A percentile compares a stretch with the other conserved stretches of the same genome.
Evolutionary conservation across 345 rosid species (phyloP).

Genomic region (Jatropha curcas): DNA sequence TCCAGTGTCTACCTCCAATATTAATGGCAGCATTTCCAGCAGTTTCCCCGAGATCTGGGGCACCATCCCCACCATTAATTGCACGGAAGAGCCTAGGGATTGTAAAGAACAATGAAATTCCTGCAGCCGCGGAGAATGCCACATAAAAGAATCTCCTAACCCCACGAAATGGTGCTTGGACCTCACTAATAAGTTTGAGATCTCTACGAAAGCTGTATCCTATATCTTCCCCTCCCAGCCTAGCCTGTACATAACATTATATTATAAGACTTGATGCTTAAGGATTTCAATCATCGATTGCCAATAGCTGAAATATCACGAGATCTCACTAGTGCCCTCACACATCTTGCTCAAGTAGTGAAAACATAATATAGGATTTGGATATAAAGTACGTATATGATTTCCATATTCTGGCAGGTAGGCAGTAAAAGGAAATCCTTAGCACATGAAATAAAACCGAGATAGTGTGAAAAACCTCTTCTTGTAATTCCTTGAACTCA

Average conservation of each 20-base stretch:
- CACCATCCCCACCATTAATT: constrained; percentile 69
- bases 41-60: constrained; percentile 77
- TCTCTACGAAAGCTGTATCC: constrained; percentile 88
- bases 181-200: constrained; percentile 92
- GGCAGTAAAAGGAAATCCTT: neutral
- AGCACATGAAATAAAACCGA: neutral
- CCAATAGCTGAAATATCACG: neutral
- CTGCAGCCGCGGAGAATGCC: constrained; percentile 87
- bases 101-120: constrained; percentile 82
- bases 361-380: neutral
- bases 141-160: constrained; percentile 76
- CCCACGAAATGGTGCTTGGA: constrained; percentile 97
- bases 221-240: constrained; percentile 92
- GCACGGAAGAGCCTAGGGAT: constrained; percentile 77
- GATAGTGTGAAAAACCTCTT: constrained; percentile 56
- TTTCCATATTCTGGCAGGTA: neutral
- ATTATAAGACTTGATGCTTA: constrained; percentile 13
- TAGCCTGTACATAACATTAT: constrained; percentile 57
- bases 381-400: neutral
- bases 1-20: constrained; percentile 65
- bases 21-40: constrained; percentile 81
- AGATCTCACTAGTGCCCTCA: neutral
- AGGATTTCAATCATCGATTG: constrained; percentile 1
- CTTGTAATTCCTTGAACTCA: constrained; percentile 92
- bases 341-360: neutral